Base-by-base conservation (phyloP, 768 basidiomycete species). In the Lactarius hengduanensis region DNA sequence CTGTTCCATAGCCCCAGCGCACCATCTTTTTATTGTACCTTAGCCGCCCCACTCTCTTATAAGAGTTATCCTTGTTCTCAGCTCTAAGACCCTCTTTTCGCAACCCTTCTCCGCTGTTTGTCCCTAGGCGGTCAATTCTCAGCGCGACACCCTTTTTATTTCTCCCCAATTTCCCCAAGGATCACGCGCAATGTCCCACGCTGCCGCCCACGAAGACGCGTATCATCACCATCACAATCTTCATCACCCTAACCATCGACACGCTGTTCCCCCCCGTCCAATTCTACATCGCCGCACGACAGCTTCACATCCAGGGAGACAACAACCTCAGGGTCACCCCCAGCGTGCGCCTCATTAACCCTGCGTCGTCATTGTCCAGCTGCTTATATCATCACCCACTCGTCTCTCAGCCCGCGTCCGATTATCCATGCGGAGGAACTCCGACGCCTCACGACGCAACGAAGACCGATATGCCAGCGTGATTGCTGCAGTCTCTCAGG, bases 241-340 rank as follows among this genome's bases (percentile, higher is more conserved):
- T 0, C 66, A 63, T 47, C 66, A 63, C 55, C 66, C 66, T n/a
- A 67, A 67, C 36, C 66, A 67, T 56, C 66, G 66, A 32, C 57
- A 67, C 36, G 66, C 66, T 2, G 36, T 63, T 13, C 66, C 66
- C 22, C 66, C 20, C 50, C 66, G 66, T 59, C 53, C 66, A 13
- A 67, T 67, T 63, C 26, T 67, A 56, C 53, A 45, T 13, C 66
- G 62, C 2, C 66, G 54, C 20, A 36, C 57, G n/a, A 63, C 66
- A n/a, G 13, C 40, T 16, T 56, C 41, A 13, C 66, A 59, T 6
- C 13, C 59, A 11, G 57, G 53, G 34, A 59, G 57, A 47, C 66
- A 67, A 30, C 32, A 67, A 8, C 20, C 56, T 15, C 16, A 41
- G 1, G 62, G 62, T 26, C 66, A 63, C 30, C n/a, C 41, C 57